Conservation (phyloP, 2,329 filamentous ascomycete species). For the Hysterium pulicare region DNA sequence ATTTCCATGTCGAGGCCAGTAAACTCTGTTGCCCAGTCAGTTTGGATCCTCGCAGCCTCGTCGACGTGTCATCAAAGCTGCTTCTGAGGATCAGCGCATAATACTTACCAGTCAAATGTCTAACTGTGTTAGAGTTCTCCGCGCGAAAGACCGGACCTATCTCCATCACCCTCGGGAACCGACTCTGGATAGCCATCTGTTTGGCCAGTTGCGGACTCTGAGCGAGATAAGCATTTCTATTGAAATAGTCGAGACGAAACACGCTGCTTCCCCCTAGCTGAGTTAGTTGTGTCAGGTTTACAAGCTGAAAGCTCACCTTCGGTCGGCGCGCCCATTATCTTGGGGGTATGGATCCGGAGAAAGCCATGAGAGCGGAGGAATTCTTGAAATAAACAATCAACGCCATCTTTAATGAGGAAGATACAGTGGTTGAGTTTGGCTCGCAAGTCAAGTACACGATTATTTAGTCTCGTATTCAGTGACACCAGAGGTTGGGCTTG, state of each 20-base stretch:
- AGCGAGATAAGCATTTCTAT: conserved; percentile 70
- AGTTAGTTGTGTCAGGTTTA: too few species aligned
- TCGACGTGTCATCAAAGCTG: background rate
- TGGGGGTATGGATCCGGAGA: conserved; percentile 82
- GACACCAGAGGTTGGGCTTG: conserved; percentile 67
- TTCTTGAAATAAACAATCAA: conserved; percentile 69
- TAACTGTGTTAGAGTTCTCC: conserved; percentile 75
- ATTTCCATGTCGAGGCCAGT: conserved; percentile 81
- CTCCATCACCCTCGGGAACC: conserved; percentile 69
- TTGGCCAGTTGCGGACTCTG: conserved; percentile 79
- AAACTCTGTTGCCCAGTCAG: conserved; percentile 59
- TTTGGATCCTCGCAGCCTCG: background rate
- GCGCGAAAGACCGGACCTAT: conserved; percentile 74
- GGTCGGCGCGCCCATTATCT: conserved; percentile 82
- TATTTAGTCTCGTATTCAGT: conserved; percentile 82
- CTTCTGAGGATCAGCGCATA: background rate
- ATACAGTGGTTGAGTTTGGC: conserved; percentile 88
- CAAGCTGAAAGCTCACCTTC: too few species aligned
- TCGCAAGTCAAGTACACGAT: conserved; percentile 88
- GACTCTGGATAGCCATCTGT: conserved; percentile 73
- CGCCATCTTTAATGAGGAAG: conserved; percentile 66
- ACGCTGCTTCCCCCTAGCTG: too few species aligned
- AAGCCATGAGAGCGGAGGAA: conserved; percentile 76
- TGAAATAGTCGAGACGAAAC: conserved; percentile 68
- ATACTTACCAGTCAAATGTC: conserved; percentile 64